Base-by-base conservation (phyloP, 2,329 filamentous ascomycete species). In the Aspergillus vadensis region DNA sequence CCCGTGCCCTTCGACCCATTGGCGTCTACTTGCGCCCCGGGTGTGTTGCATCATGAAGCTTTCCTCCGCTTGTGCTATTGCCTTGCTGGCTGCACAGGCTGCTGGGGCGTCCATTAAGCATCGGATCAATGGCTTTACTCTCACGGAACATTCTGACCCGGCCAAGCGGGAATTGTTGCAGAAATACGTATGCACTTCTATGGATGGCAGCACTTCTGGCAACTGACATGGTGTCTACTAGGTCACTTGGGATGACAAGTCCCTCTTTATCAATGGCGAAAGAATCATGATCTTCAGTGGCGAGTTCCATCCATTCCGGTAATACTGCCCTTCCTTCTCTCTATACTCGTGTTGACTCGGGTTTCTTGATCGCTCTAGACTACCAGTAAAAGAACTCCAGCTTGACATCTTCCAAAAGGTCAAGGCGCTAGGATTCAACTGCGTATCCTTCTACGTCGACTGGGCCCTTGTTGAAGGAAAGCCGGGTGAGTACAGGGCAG, bases 321-420 rank as follows among this genome's bases (percentile, higher is more conserved):
- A 74, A 19, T 32, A 23, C 38, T 39, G 19, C 4, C 4, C 25
- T 15, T 32, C n/a, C 14, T 8, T 51, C 21, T 44, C 14, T 14
- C 12, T 36, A 14, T 36, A 36, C 32, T 36, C 2, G 7, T 12
- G 14, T 19, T 17, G 15, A 5, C n/a, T 30, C 5, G 14, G 12
- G 19, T 61, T 6, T 36, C 32, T 36, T 67, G 23, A 67, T 41
- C 6, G 14, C 6, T 14, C 1, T 55, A 83, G 85, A 66, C 76
- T 89, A 1, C 86, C 87, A 1, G 86, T 89, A 1, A 82, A 85
- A 2, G 79, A 80, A 51, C 78, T 90, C 4, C 88, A 88, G 80
- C 80, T 90, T 8, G 91, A 94, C 65, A 72, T 94, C 2, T 89
- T 96, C 67, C 88, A 95, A 69, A 96, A 96, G 76, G 86, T 94